phyloP scores from a whole-genome alignment of 179 eudicot genomes.

The Carnegiea gigantea region DNA sequence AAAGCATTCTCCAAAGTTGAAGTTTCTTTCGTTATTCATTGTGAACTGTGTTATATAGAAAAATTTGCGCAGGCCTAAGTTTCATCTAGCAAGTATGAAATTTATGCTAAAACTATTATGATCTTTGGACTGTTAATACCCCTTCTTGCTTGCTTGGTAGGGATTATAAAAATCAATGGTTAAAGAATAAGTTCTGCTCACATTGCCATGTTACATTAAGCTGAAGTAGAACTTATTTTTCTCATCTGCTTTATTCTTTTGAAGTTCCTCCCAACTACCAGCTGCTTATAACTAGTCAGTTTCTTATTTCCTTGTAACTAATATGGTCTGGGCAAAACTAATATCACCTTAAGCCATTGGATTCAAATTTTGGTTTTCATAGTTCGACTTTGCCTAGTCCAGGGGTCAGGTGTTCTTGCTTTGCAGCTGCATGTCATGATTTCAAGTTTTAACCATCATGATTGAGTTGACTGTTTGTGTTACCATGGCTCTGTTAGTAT shows the following conservation, averaged over 20 bases:
- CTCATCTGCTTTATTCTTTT: no score
- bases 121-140: not conserved
- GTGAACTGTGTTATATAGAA: not conserved
- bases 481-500: not conserved
- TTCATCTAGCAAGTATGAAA: not conserved
- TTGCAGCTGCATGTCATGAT: not conserved
- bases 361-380: not conserved
- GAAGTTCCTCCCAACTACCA: no score
- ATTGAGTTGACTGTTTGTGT: not conserved
- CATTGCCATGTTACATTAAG: no score
- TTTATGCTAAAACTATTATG: not conserved
- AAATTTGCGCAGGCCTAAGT: not conserved
- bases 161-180: not conserved
- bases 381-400: not conserved
- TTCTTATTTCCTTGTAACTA: not conserved
- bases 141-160: not conserved
- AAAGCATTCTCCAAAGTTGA: not conserved
- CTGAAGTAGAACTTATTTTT: no score
- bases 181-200: no score
- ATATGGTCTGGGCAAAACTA: not conserved
- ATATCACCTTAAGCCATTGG: no score
- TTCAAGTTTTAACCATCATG: not conserved
- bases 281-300: no score
- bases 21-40: no score
- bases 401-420: not conserved